Conservation (phyloP, 73 alveolate species). For the Tetrahymena thermophila region DNA sequence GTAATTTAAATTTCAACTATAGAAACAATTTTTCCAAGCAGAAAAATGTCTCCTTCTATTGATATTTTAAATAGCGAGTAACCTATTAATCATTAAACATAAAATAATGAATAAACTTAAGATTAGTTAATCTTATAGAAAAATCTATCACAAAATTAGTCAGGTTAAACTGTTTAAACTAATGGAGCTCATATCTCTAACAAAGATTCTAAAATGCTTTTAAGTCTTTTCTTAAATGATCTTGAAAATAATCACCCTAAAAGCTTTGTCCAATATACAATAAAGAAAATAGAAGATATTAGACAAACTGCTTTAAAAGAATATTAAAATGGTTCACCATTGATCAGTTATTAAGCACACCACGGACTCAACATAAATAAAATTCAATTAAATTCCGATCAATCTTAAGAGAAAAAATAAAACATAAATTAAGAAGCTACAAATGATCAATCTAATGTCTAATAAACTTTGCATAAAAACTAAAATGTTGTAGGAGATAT, state of each 20-base stretch:
- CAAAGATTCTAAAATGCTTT: neutral
- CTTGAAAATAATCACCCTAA: conserved; percentile 10
- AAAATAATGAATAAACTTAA: too few species aligned
- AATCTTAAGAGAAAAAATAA: conserved; percentile 3
- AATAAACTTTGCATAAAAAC: too few species aligned
- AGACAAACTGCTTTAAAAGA: neutral
- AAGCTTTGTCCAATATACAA: conserved; percentile 20
- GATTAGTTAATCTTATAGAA: neutral
- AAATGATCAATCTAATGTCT: neutral
- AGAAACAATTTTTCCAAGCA: neutral
- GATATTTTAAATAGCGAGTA: neutral
- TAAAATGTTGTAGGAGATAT: too few species aligned
- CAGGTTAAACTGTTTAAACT: neutral
- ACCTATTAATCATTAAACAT: too few species aligned
- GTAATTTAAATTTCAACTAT: neutral
- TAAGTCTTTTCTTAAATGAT: conserved; percentile 1
- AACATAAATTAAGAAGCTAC: neutral
- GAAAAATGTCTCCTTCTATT: neutral
- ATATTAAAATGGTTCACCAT: neutral
- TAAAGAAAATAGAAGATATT: conserved; percentile 8
- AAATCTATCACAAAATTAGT: neutral
- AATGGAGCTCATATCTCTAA: neutral
- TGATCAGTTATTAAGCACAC: neutral
- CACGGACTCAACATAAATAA: conserved; percentile 1
- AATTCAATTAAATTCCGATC: neutral